Evolutionary conservation across 306 rosid species (phyloP), one percentile per base, ranked within the genome.

Genomic region (Trifolium repens): DNA sequence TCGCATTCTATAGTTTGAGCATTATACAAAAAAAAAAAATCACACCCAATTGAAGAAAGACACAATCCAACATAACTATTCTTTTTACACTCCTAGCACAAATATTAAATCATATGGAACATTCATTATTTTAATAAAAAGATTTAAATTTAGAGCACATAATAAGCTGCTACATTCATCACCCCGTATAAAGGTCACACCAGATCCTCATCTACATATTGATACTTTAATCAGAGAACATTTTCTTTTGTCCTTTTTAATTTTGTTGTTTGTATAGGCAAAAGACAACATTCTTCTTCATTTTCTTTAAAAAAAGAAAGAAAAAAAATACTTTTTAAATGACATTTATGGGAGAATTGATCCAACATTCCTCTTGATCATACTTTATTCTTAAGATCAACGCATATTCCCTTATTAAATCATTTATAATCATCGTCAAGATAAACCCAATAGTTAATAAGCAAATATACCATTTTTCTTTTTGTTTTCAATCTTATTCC

Each of bases 321-420:
- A 3, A 32, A 32, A 32, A 0, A 32, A 32, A 0, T n/a, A n/a
- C 0, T 32, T 32, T 24, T 52, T 49, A 77, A 77, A 53, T 65
- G 80, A 52, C 66, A 60, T 55, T 8, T 67, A 13, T 24, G 75
- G 65, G 60, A 79, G 86, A 84, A 86, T 81, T 79, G 86, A 86
- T 90, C 89, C 91, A 80, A 73, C 82, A 84, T 85, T 84, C 89
- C 76, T 50, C 52, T 69, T 86, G 90, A 79, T 89, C 78, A 80
- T 35, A 52, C 92, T 86, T 82, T 84, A 90, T 83, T 90, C 85
- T 77, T 44, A 61, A 77, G 74, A 83, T 72, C 84, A 74, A 50
- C 66, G 75, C 58, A 32, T 72, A 70, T 81, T 75, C 81, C 66
- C 83, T 9, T 19, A 60, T 78, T 73, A 81, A 62, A 60, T 79